Evolutionary conservation across 176 grass and related monocot species (phyloP).

Genomic region (Aegilops umbellulata): DNA sequence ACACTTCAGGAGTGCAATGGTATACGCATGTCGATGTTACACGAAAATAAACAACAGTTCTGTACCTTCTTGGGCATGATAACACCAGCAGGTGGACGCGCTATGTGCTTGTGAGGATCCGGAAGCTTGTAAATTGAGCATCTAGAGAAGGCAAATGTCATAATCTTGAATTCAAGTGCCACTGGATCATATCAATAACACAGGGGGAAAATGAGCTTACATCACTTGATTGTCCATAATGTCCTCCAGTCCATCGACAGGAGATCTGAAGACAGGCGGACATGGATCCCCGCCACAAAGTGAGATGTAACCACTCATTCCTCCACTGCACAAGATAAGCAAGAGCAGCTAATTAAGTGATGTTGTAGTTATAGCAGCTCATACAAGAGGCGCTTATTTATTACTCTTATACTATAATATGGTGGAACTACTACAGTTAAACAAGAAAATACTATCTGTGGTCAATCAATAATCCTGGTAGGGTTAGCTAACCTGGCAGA

Average conservation of each 20-base stretch:
- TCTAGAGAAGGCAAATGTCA: constrained; percentile 45
- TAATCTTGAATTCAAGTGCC: constrained; percentile 12
- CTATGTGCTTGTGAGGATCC: constrained; percentile 84
- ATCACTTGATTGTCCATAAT: constrained; percentile 99
- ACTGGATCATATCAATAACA: constrained; percentile 10
- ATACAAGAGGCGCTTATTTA: not conserved
- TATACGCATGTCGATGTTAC: not conserved
- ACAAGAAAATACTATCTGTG: constrained; percentile 14
- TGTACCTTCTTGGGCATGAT: constrained; percentile 90
- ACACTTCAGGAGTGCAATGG: not conserved
- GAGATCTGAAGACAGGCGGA: constrained; percentile 82
- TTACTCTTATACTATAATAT: not conserved
- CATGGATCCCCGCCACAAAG: constrained; percentile 88
- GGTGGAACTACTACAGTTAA: not conserved
- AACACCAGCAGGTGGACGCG: constrained; percentile 70
- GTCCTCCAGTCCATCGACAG: constrained; percentile 72
- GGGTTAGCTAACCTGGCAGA: constrained; percentile 61
- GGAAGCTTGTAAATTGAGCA: constrained; percentile 94
- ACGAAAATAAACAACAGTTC: constrained; percentile 4
- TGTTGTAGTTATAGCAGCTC: not conserved
- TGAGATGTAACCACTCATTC: constrained; percentile 94
- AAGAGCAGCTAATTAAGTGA: not conserved
- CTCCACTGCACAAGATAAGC: constrained; percentile 61
- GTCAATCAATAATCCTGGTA: constrained; percentile 16
- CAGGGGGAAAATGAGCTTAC: constrained; percentile 43